These are phyloP conservation scores for Tephrocybe sp. DNA, from an alignment of 768 basidiomycete genomes.

Conservation along the genomic window DNA sequence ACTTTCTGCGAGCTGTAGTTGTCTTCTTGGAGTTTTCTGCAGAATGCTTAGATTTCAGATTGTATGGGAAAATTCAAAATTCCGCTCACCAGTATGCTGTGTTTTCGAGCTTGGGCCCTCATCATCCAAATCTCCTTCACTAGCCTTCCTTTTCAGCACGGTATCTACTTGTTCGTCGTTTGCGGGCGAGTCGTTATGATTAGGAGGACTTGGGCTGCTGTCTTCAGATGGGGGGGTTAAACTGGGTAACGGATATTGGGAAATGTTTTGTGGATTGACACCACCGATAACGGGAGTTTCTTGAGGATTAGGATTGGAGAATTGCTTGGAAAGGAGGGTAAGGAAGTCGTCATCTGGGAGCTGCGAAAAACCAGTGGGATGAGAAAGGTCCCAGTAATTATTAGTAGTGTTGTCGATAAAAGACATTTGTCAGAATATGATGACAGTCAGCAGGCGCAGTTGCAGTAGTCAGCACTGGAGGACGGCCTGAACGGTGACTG, in stretches of 20 bases:
- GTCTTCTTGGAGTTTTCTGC: constrained; percentile 20
- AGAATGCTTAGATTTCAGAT: not conserved
- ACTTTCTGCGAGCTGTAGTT: constrained; percentile 31
- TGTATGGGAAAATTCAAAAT: not conserved
- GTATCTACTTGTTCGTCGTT: constrained; percentile 43
- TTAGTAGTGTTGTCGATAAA: constrained; percentile 39
- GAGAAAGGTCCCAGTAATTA: constrained; percentile 64
- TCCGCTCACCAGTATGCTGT: constrained; percentile 55
- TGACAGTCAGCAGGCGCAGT: not conserved
- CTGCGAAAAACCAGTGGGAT: constrained; percentile 56
- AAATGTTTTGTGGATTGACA: constrained; percentile 61
- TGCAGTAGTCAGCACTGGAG: constrained; percentile 4
- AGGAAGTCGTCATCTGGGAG: constrained; percentile 77
- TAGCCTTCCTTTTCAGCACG: constrained; percentile 75
- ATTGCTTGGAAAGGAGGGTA: constrained; percentile 75
- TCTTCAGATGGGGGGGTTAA: constrained; percentile 68
- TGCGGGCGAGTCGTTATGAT: constrained; percentile 31
- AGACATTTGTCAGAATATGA: constrained; percentile 36
- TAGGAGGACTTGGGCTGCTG: constrained; percentile 76
- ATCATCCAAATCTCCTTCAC: constrained; percentile 55
- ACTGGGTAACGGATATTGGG: constrained; percentile 45
- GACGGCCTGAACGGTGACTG: constrained; percentile 1
- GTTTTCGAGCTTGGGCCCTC: constrained; percentile 67
- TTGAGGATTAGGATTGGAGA: constrained; percentile 23
- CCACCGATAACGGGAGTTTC: constrained; percentile 31